Evolutionary conservation across 2,329 filamentous ascomycete genomes (phyloP).

Genomic region (Paramyrothecium sp.): DNA sequence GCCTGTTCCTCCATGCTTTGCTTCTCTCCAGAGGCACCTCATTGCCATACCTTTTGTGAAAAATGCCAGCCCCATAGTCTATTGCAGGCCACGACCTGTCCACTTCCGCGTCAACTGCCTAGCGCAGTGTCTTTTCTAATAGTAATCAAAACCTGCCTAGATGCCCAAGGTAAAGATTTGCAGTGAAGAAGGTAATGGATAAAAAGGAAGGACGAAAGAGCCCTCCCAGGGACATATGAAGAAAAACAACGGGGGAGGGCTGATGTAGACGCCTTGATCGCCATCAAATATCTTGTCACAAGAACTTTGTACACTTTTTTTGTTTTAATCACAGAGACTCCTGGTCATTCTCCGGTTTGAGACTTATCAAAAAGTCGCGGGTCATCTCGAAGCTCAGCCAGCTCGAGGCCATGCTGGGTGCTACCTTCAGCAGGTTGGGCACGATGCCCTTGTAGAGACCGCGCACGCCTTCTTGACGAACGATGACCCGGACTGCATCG

Average conservation of each 20-base stretch:
- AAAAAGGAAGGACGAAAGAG: neutral
- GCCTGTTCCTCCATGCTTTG: neutral
- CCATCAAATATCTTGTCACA: neutral
- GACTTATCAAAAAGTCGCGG: constrained; percentile 74
- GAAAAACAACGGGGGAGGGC: neutral
- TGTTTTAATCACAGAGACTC: constrained; percentile 6
- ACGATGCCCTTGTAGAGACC: constrained; percentile 96
- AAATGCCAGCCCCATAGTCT: neutral
- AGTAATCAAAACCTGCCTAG: neutral
- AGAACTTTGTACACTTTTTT: neutral
- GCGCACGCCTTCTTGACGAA: constrained; percentile 76
- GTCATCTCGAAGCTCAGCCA: constrained; percentile 97
- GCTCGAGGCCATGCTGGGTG: constrained; percentile 96
- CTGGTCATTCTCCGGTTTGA: constrained; percentile 45
- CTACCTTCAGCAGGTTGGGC: constrained; percentile 94
- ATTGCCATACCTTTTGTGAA: neutral
- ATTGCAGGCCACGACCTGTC: neutral
- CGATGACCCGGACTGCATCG: constrained; percentile 79
- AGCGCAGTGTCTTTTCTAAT: neutral
- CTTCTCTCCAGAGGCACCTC: neutral
- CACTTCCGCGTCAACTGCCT: neutral
- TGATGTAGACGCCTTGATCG: neutral
- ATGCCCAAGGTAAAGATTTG: neutral
- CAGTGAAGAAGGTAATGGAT: neutral
- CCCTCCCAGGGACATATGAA: neutral